Conservation (phyloP, 2,329 filamentous ascomycete genomes). For the Teratosphaeria epicoccoides region DNA sequence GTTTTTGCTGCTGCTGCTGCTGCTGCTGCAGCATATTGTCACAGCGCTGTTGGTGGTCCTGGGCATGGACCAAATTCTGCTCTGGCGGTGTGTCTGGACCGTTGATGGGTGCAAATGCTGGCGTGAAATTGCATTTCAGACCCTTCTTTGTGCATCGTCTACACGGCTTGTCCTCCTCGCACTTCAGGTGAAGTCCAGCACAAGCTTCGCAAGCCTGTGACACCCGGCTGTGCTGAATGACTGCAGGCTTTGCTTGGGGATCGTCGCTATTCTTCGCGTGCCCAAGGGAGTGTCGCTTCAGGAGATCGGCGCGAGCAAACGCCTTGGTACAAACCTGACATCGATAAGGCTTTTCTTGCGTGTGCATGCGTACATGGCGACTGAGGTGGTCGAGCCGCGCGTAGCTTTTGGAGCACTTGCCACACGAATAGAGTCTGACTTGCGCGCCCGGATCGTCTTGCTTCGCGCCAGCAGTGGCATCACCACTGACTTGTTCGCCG, state of each 20-base stretch:
- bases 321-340: constrained; percentile 37
- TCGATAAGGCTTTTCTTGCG: constrained; percentile 35
- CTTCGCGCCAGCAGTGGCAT: constrained; percentile 3
- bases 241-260: constrained; percentile 19
- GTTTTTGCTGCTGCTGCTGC: not conserved
- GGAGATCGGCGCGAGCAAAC: constrained; percentile 39
- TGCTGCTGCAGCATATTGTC: constrained; percentile 4
- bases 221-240: constrained; percentile 30
- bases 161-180: constrained; percentile 46
- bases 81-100: constrained; percentile 15
- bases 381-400: constrained; percentile 43
- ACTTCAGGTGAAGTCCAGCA: constrained; percentile 42
- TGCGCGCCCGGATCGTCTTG: constrained; percentile 2
- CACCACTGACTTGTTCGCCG: constrained; percentile 1
- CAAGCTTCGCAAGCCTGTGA: constrained; percentile 44
- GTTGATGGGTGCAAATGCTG: constrained; percentile 11
- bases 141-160: constrained; percentile 41
- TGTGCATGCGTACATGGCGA: constrained; percentile 42
- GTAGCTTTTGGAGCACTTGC: constrained; percentile 43
- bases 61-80: constrained; percentile 9
- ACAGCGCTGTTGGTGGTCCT: constrained; percentile 14
- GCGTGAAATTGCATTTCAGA: constrained; percentile 32
- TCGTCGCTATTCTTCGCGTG: constrained; percentile 30
- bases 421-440: constrained; percentile 36
- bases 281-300: constrained; percentile 41